Evolutionary conservation across 306 rosid genomes (phyloP), one percentile per base, ranked within the genome.

Genomic region (Chamaecrista fasciculata): DNA sequence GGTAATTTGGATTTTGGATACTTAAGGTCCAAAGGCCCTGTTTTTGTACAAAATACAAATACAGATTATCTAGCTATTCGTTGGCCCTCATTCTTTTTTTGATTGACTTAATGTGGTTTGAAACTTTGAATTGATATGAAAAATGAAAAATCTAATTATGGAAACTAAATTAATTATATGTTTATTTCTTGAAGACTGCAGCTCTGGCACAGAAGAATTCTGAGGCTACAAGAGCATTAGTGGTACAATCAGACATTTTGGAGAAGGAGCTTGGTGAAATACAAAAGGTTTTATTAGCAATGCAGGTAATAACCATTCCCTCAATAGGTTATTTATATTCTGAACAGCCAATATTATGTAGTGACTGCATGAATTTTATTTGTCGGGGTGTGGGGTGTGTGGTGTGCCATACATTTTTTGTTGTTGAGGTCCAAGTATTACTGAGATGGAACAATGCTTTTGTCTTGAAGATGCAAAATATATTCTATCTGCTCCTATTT

Each of bases 251-350:
- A 69, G 92, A 90, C 78, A 69, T 82, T 71, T 80, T 94, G 74
- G 97, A 88, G 86, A 90, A 88, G 82, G 98, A 94, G 83, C 86
- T 94, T 28, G 87, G 86, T 70, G 98, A 90, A 84, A 88, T 81
- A 68, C 98, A 90, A 73, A 86, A 88, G 52, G 92, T 88, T 76
- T 83, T 94, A 71, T 82, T 90, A 70, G 97, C 96, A 53, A 88
- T 94, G 98, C 97, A 94, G 94, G 98, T 93, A 81, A 68, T 19
- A 33, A 10, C 62, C 39, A 37, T 67, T 42, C 28, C 52, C 56
- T 44, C 44, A 65, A 8, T 14, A 4, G 46, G 52, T 67, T 51
- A 67, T 44, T 66, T 64, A 46, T 77, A 39, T 62, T 23, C 40
- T 70, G 63, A 28, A 60, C 26, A 28, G 33, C 11, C 28, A n/a